Base-by-base conservation (phyloP, 2,329 filamentous ascomycete species). In the Huntiella bhutanensis region DNA sequence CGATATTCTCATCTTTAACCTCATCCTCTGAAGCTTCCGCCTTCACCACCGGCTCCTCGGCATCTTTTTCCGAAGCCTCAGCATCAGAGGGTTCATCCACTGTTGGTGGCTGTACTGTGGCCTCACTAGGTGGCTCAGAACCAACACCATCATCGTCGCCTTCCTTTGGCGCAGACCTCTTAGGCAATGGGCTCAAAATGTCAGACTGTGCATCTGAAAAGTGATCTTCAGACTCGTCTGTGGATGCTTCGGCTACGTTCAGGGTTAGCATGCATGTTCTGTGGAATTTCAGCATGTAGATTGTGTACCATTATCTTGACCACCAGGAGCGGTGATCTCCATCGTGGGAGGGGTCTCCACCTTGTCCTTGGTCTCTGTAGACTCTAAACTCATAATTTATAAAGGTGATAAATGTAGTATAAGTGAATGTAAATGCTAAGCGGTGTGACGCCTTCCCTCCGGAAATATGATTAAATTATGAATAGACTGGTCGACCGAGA, bases 201-300 rank as follows among this genome's bases (percentile, higher is more conserved):
- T 60, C 68, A 33, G 74, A 77, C 46, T 71, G 71, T 33, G 77
- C 76, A 57, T 81, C 77, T 43, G 73, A 79, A 59, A 78, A 81
- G 60, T 80, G 77, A 53, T 81, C 77, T 40, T 80, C 77, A 22
- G 74, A 78, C 51, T 80, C 77, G 15, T 50, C 48, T 35, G 48
- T 45, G 16, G 48, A 49, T 32, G 44, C 34, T 41, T 49, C 48
- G 8, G 44, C 48, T 50, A 36, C 8, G 28, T 11, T 11, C 36
- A 35, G 43, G 17, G 12, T 40, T 35, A 35, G 33, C 11, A 35
- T 35, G 11, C 33, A 35, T 12, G 13, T 35, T 35, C 11, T 35
- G 13, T 12, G 4, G 33, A 35, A 12, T 35, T 12, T 35, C 11
- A 35, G 33, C 3, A 12, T 12, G 33, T 22, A 28, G 13, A 8